phyloP scores from a whole-genome alignment of 192 early-diverging fungal genomes.

The Backusella tarrabulga region DNA sequence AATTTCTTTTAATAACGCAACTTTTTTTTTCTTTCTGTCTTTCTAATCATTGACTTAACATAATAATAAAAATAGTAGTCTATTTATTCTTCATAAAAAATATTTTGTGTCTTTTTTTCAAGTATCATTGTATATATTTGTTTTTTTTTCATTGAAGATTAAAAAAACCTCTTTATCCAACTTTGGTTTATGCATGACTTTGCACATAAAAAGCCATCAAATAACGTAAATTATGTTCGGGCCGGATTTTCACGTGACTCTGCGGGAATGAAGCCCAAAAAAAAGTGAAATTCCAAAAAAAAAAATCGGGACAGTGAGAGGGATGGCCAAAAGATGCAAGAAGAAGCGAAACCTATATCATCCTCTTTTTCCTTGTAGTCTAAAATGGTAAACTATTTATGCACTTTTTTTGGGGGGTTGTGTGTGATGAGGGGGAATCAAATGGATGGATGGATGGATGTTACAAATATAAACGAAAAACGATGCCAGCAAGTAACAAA shows the following conservation, averaged over 20 bases:
- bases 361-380: slow-evolving; percentile 5
- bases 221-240: background rate
- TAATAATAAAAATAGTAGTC: background rate
- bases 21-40: background rate
- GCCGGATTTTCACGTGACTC: background rate
- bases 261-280: background rate
- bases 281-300: background rate
- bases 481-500: background rate
- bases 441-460: background rate
- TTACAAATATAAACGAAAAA: background rate
- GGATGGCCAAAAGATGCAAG: background rate
- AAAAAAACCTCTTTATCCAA: background rate
- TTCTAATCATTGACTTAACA: background rate
- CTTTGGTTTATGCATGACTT: background rate
- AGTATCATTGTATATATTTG: background rate
- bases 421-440: background rate
- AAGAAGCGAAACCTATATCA: slow-evolving; percentile 4
- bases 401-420: background rate
- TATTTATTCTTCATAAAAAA: background rate
- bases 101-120: background rate
- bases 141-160: background rate
- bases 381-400: slow-evolving; percentile 7
- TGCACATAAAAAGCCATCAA: no score
- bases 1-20: background rate
- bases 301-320: background rate